Evolutionary conservation across 2,329 filamentous ascomycete genomes (phyloP).

Genomic region (Colletotrichum sp.): DNA sequence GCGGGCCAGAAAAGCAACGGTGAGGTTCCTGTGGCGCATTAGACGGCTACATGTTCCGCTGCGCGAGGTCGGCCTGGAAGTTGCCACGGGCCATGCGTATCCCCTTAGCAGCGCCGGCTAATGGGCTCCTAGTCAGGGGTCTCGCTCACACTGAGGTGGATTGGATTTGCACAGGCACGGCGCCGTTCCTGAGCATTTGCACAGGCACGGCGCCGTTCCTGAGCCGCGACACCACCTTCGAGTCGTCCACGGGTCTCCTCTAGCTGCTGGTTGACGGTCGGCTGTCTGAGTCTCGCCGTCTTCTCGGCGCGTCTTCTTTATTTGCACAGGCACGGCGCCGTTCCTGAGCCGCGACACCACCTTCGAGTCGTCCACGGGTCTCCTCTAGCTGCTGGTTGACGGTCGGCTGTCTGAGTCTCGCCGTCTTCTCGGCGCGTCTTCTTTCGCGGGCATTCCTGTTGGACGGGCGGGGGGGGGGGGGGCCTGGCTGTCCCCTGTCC

Average conservation of each 20-base stretch:
- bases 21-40: background rate
- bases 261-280: background rate
- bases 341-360: conserved; percentile 16
- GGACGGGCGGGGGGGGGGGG: background rate
- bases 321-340: too few relatives aligned
- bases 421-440: conserved; percentile 1
- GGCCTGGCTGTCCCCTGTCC: background rate
- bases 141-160: background rate
- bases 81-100: background rate
- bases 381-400: background rate
- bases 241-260: background rate
- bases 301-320: conserved; percentile 6
- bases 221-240: conserved; percentile 9
- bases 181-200: too few relatives aligned
- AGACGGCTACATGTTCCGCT: background rate
- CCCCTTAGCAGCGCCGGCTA: background rate
- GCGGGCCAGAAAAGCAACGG: conserved; percentile 5
- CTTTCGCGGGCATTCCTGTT: background rate
- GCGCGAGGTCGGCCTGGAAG: background rate
- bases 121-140: conserved; percentile 16
- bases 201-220: conserved; percentile 12
- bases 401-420: background rate
- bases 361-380: background rate
- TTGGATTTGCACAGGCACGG: background rate
- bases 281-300: background rate